Conservation (phyloP, 805 yeast genomes). For the Candida takata region DNA sequence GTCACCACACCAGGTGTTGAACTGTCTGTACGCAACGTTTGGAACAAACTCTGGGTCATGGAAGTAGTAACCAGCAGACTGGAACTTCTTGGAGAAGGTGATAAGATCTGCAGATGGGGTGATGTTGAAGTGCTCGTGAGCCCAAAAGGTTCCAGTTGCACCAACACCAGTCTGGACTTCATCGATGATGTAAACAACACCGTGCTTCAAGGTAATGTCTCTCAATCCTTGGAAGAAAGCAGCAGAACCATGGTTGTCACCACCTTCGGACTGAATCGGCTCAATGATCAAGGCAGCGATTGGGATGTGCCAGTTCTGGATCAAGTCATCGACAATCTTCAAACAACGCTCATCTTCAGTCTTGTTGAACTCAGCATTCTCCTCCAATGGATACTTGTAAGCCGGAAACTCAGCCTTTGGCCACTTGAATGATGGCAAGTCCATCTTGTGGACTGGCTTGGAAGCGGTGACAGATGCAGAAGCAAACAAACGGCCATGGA, state of each 20-base stretch:
- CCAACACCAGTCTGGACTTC: slow-evolving; percentile 91
- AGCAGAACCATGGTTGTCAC: slow-evolving; percentile 80
- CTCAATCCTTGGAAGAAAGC: slow-evolving; percentile 78
- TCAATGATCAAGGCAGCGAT: slow-evolving; percentile 87
- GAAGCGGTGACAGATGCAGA: slow-evolving; percentile 88
- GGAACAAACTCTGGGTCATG: slow-evolving; percentile 69
- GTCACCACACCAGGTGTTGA: slow-evolving; percentile 93
- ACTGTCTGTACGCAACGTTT: slow-evolving; percentile 75
- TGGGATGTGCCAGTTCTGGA: slow-evolving; percentile 62
- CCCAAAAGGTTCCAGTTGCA: slow-evolving; percentile 83
- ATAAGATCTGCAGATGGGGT: slow-evolving; percentile 76
- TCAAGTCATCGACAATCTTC: slow-evolving; percentile 62
- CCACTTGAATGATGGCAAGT: slow-evolving; percentile 92
- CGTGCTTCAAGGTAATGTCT: slow-evolving; percentile 64
- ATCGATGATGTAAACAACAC: slow-evolving; percentile 68
- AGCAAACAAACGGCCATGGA: slow-evolving; percentile 94
- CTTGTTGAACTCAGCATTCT: slow-evolving; percentile 53
- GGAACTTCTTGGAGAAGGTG: slow-evolving; percentile 84
- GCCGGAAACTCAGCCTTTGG: slow-evolving; percentile 92
- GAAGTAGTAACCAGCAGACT: slow-evolving; percentile 83
- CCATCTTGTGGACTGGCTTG: slow-evolving; percentile 90
- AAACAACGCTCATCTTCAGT: slow-evolving; percentile 80
- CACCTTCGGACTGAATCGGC: slow-evolving; percentile 90
- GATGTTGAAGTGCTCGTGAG: slow-evolving; percentile 78
- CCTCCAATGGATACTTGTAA: slow-evolving; percentile 77